Percentiles rank a stretch among this genome's conserved stretches.
Evolutionary conservation across 257 asterid genomes (phyloP).

Genomic region (Salvia splendens): DNA sequence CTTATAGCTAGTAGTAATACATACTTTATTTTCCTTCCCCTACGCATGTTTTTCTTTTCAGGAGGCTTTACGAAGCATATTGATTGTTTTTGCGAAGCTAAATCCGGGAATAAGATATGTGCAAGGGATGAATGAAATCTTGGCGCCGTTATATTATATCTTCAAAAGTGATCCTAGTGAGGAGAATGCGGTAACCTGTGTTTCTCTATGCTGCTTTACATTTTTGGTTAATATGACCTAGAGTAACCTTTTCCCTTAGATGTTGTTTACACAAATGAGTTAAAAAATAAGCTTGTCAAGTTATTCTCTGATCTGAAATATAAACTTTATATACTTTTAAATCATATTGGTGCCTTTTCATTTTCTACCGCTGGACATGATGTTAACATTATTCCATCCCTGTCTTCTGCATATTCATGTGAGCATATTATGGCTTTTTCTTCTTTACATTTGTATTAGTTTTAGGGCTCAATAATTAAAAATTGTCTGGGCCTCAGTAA

Average conservation of each 20-base stretch:
- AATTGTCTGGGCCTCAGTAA: not conserved
- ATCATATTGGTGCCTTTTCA: constrained; percentile 11
- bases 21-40: constrained; percentile 23
- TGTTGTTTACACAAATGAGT: not conserved
- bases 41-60: constrained; percentile 38
- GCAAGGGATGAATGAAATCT: constrained; percentile 97
- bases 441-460: not conserved
- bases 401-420: not conserved
- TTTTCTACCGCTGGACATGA: constrained; percentile 21
- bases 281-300: not conserved
- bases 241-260: not conserved
- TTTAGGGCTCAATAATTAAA: constrained; percentile 10
- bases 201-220: constrained; percentile 23
- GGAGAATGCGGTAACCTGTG: constrained; percentile 64
- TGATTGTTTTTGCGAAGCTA: constrained; percentile 83
- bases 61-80: constrained; percentile 75
- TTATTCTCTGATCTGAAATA: constrained; percentile 24
- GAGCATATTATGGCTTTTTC: not conserved
- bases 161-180: constrained; percentile 77
- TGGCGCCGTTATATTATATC: constrained; percentile 82
- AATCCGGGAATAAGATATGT: constrained; percentile 98
- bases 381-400: not conserved
- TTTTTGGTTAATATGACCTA: constrained; percentile 15
- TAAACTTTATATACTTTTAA: not conserved
- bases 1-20: constrained; percentile 23